phyloP scores from a whole-genome alignment of 2,329 filamentous ascomycete genomes.

The Penicillium sp. region DNA sequence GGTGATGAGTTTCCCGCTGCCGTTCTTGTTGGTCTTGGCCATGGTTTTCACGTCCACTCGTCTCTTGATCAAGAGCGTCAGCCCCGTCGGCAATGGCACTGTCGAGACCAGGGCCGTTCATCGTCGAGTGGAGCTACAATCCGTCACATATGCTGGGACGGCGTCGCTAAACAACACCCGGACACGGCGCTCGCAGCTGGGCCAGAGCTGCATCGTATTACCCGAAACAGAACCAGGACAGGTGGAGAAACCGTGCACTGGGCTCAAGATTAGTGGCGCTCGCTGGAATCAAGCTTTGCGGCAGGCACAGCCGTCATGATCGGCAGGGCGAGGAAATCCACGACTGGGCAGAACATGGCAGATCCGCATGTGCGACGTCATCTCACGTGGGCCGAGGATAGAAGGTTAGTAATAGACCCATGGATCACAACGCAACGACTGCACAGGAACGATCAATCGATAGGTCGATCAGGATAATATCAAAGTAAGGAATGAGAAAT shows the following conservation, averaged over 20 bases:
- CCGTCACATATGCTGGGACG: too few species aligned
- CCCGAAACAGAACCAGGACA: neutral
- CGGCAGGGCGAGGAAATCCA: too few species aligned
- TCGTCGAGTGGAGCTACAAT: too few species aligned
- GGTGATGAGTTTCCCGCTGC: constrained; percentile 5
- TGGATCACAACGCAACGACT: neutral
- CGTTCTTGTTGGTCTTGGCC: neutral
- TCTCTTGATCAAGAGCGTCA: constrained; percentile 43
- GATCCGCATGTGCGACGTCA: too few species aligned
- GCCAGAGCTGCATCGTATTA: too few species aligned
- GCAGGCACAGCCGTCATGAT: constrained; percentile 15
- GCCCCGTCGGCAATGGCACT: constrained; percentile 49
- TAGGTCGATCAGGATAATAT: neutral
- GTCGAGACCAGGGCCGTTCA: constrained; percentile 56
- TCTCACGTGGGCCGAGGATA: constrained; percentile 13
- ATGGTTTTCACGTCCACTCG: constrained; percentile 19
- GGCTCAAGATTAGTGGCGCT: constrained; percentile 8
- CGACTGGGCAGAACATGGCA: too few species aligned
- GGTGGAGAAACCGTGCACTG: constrained; percentile 2
- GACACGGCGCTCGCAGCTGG: too few species aligned
- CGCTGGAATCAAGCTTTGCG: constrained; percentile 17
- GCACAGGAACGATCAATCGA: neutral
- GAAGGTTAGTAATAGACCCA: too few species aligned
- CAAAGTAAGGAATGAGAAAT: neutral
- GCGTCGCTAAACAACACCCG: too few species aligned